A percentile compares a stretch with the other conserved stretches of the same genome.
phyloP scores from a whole-genome alignment of 768 basidiomycete genomes.

The Clavaria fumosa region DNA sequence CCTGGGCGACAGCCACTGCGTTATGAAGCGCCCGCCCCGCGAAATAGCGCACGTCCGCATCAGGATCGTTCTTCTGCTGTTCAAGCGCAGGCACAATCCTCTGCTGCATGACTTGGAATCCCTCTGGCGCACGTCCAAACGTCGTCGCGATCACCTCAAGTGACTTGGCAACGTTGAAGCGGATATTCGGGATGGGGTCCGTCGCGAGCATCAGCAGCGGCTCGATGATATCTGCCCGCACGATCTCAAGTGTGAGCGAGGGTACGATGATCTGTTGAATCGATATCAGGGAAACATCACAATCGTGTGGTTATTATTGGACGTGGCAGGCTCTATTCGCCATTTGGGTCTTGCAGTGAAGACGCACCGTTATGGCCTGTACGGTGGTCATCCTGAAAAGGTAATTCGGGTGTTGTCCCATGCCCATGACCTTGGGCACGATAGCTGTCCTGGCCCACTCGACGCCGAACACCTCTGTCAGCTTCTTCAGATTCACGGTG shows the following conservation, averaged over 20 bases:
- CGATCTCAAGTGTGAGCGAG: constrained; percentile 69
- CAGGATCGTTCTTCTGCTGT: constrained; percentile 72
- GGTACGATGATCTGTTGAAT: constrained; percentile 76
- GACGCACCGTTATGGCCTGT: constrained; percentile 84
- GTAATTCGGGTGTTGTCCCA: constrained; percentile 96
- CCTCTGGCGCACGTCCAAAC: constrained; percentile 48
- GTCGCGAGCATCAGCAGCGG: constrained; percentile 68
- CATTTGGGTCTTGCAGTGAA: no score
- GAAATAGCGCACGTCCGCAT: constrained; percentile 96
- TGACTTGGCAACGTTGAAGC: constrained; percentile 96
- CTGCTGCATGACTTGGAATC: constrained; percentile 55
- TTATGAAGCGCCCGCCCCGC: constrained; percentile 67
- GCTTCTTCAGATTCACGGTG: constrained; percentile 87
- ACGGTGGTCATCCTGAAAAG: constrained; percentile 98
- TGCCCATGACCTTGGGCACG: constrained; percentile 91
- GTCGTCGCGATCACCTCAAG: constrained; percentile 75
- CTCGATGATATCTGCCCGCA: constrained; percentile 71
- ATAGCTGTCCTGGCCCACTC: constrained; percentile 93
- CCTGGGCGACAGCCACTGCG: constrained; percentile 14
- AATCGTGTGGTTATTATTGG: constrained; percentile 7
- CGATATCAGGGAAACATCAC: constrained; percentile 6
- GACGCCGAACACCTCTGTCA: constrained; percentile 96
- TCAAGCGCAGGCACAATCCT: constrained; percentile 75
- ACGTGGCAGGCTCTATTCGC: no score
- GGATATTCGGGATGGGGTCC: constrained; percentile 96